Evolutionary conservation across 139 green algal genomes (phyloP).

Genomic region (Eudorina sp.): DNA sequence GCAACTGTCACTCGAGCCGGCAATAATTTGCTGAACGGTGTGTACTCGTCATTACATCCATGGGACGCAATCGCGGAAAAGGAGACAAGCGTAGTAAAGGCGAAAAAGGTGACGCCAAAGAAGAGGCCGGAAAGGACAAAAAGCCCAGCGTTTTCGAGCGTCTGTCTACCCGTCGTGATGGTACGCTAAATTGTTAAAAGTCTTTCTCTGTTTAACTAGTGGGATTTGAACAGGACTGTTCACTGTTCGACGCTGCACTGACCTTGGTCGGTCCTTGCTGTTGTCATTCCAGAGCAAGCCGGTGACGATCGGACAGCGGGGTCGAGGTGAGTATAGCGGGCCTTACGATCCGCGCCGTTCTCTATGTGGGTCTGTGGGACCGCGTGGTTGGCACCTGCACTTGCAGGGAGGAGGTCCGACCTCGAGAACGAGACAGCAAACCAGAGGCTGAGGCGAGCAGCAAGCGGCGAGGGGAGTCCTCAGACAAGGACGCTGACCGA

Average conservation of each 20-base stretch:
- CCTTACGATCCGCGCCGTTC: too few species aligned
- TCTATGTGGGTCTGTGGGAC: too few species aligned
- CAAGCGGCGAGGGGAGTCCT: conserved; percentile 21
- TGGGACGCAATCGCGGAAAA: conserved; percentile 17
- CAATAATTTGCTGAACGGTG: too few species aligned
- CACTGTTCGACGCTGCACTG: too few species aligned
- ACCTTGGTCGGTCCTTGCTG: too few species aligned
- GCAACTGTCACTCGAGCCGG: too few species aligned
- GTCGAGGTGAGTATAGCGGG: not conserved
- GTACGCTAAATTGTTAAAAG: not conserved
- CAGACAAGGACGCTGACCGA: conserved; percentile 18
- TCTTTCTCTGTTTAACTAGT: not conserved
- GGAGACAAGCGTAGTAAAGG: not conserved
- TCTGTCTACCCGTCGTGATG: not conserved
- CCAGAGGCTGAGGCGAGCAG: not conserved
- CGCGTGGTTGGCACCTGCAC: too few species aligned
- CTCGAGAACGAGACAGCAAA: not conserved
- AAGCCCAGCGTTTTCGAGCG: conserved; percentile 38
- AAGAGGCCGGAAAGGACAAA: not conserved
- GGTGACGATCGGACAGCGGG: not conserved
- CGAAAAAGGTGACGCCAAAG: not conserved
- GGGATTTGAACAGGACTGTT: too few species aligned
- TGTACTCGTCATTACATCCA: too few species aligned
- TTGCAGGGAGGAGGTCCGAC: not conserved
- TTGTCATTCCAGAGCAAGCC: not conserved